Evolutionary conservation across 129 eudicot genomes (phyloP), one percentile per base, ranked within the genome.

Genomic region (Calendula officinalis): DNA sequence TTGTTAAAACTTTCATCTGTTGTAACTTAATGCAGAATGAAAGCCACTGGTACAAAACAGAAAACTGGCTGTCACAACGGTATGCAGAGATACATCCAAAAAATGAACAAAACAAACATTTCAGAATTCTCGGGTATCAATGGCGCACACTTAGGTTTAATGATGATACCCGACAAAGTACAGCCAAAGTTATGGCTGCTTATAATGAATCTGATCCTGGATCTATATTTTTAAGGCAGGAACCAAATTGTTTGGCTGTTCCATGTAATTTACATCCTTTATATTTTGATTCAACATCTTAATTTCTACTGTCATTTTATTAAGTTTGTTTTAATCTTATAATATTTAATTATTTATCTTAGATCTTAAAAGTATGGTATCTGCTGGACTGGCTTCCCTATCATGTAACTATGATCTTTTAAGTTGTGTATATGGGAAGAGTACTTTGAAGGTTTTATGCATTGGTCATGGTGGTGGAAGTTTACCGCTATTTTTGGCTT

Each of bases 391-490:
- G 73, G 67, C 91, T 38, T 72, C 89, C 51, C 65, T 92, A 3
- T 76, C 81, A 27, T 76, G 86, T 71, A 70, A 88, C 48, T 81
- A 64, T 70, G 96, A 91, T 74, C 70, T 91, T 33, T 56, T 37
- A 65, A 69, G 77, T 71, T 84, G 84, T 52, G 56, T 79, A 60
- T 53, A 41, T 53, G 89, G 91, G 53, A 73, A 67, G 48, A 82
- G 80, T 62, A 50, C 56, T 42, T 64, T 85, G 98, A 89, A 82
- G 51, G 66, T 91, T 41, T 71, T 91, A 67, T 91, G 98, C 84
- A 75, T 91, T 3, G 96, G 98, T 35, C 96, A 91, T 77, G 96
- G 98, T 73, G 98, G 98, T 33, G 98, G 98, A 73, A 92, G 96
- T 83, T 78, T 92, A 49, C 98, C 98, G 2, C 63, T 92, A 52